Evolutionary conservation across 2,329 filamentous ascomycete species (phyloP), one percentile per base, ranked within the genome.

Genomic region (Cercospora canescens): DNA sequence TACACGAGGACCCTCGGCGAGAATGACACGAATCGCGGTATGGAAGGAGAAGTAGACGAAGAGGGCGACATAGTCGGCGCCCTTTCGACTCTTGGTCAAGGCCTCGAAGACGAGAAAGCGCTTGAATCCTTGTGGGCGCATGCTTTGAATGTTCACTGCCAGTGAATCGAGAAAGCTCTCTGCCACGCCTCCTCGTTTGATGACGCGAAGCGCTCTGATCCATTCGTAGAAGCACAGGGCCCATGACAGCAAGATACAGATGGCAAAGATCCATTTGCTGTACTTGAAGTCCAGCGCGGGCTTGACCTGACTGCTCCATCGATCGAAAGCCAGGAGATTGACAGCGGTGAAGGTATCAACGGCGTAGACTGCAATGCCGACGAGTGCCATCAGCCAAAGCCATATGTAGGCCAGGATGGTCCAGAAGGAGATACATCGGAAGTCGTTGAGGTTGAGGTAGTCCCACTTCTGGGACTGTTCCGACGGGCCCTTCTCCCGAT

Each of bases 291-390:
- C 86, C 70, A 98, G 90, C 45, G 87, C 86, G 1, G 93, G 93
- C 72, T 92, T 81, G 72, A 98, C 91, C 71, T 92, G 86, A 61
- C 91, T 92, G 1, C 92, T 92, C 94, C 94, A 98, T 67, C 88
- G 88, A 81, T 96, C 88, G 81, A 97, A 97, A 63, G 87, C 91
- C 59, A 99, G 86, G 45, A 99, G 84, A 69, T 97, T 96, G 80
- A 97, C 87, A 68, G 94, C 94, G 4, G 94, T 97, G 77, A 97
- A 98, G 67, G 89, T 93, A 80, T 98, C 94, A 76, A 96, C 91
- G 30, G 85, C 89, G 79, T 97, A 97, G 71, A 97, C 93, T 52
- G 92, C 90, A 58, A 94, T 78, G 3, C 93, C 95, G 65, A 96
- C 83, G 60, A 93, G 64, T 52, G 94, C 85, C 72, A 93, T 91